These are phyloP conservation scores for Dactylonectria estremocensis DNA, from an alignment of 2,329 filamentous ascomycete species.

Conservation along the genomic window DNA sequence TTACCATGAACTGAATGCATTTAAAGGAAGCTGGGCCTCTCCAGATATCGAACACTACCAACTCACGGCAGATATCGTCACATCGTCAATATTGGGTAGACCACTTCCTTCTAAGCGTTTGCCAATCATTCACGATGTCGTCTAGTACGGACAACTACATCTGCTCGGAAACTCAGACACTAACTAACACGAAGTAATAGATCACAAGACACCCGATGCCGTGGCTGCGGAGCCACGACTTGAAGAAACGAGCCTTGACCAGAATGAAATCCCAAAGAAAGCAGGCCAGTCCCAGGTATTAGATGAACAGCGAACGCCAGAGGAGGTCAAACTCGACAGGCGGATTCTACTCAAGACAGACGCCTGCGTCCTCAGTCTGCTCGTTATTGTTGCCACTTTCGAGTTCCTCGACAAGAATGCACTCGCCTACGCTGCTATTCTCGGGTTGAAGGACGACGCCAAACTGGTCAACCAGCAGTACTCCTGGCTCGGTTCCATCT, in stretches of 20 bases:
- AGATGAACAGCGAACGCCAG: neutral
- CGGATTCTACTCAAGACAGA: neutral
- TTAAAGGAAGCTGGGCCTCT: neutral
- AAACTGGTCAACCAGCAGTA: conserved; percentile 64
- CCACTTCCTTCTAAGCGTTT: neutral
- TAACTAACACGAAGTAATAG: neutral
- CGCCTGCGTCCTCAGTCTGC: neutral
- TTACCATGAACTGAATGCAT: neutral
- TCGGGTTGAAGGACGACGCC: conserved; percentile 38
- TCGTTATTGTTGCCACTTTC: neutral
- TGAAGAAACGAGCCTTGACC: neutral
- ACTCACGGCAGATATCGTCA: neutral
- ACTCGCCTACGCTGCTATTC: conserved; percentile 32
- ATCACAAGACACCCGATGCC: neutral
- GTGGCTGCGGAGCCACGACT: neutral
- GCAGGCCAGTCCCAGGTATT: neutral
- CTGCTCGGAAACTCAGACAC: neutral
- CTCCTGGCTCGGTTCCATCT: conserved; percentile 70
- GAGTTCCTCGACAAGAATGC: neutral
- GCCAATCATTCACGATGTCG: neutral
- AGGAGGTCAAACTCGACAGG: neutral
- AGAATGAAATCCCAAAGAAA: neutral
- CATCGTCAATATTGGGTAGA: neutral
- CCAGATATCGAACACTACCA: neutral
- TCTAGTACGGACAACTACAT: neutral